phyloP scores from a whole-genome alignment of 345 rosid species.

The Eucalyptus microcorys region DNA sequence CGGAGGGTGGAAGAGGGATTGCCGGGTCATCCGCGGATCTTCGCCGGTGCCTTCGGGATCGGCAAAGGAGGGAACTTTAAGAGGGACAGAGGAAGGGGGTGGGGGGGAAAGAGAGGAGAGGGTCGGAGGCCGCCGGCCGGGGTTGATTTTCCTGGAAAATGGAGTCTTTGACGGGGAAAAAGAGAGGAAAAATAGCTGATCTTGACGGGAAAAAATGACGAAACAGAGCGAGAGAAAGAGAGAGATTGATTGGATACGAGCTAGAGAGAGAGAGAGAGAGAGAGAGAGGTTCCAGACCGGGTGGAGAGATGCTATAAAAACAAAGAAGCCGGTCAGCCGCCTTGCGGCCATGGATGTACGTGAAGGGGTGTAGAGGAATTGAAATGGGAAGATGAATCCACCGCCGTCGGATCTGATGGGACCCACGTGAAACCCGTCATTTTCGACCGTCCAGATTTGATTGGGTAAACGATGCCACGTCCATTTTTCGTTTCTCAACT shows the following conservation, averaged over 20 bases:
- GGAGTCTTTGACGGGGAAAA: not conserved
- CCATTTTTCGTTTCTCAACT: not conserved
- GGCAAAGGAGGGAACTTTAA: not conserved
- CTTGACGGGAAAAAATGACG: not conserved
- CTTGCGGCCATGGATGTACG: not conserved
- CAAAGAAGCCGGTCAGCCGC: not conserved
- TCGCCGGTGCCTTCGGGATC: not conserved
- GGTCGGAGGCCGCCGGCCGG: not conserved
- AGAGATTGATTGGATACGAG: not conserved
- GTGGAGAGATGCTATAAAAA: not conserved
- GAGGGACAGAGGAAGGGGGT: not conserved
- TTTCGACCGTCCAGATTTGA: not conserved
- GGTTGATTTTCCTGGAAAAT: not conserved
- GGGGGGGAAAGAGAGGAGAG: not conserved
- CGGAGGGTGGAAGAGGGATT: conserved; percentile 2
- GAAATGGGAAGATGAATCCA: not conserved
- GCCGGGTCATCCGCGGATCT: conserved; percentile 13
- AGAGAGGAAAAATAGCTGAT: not conserved
- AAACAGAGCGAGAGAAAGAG: not conserved
- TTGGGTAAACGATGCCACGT: not conserved
- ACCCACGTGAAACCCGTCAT: not conserved
- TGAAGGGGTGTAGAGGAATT: not conserved
- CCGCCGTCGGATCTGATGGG: not conserved
- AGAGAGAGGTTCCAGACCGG: not conserved
- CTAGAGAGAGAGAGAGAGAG: not conserved